Evolutionary conservation across 139 green algal species (phyloP).

Genomic region (Chara braunii): DNA sequence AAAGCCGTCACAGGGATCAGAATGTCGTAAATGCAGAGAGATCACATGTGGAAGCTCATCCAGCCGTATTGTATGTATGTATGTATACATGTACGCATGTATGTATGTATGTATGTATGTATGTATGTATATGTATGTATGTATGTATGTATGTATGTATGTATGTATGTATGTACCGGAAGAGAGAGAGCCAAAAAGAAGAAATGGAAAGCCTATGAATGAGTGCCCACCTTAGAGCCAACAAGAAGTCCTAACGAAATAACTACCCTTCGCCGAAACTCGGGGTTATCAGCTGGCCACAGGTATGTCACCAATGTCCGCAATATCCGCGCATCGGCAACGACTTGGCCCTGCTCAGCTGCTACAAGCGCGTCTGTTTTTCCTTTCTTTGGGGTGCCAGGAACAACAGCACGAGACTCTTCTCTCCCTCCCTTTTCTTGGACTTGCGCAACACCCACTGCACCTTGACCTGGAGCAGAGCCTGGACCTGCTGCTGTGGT

Average conservation of each 20-base stretch:
- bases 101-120: not conserved
- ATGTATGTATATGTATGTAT: not conserved
- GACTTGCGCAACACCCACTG: not conserved
- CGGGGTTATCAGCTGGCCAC: constrained; percentile 33
- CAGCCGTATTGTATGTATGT: not conserved
- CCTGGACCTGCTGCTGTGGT: not conserved
- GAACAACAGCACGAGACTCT: not conserved
- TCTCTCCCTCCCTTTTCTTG: not conserved
- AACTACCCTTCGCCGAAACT: constrained; percentile 13
- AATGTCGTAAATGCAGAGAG: not conserved
- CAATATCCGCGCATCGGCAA: constrained; percentile 29
- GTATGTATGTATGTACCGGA: not conserved
- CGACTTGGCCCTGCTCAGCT: constrained; percentile 8
- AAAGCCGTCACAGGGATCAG: too few relatives aligned
- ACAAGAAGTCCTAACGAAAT: constrained; percentile 23
- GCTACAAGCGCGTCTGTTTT: not conserved
- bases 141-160: not conserved
- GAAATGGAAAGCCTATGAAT: not conserved
- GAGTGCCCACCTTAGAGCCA: constrained; percentile 26
- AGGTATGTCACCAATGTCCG: constrained; percentile 15
- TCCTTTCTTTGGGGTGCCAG: too few relatives aligned
- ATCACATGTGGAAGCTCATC: not conserved
- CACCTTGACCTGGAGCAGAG: not conserved
- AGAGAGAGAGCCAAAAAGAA: not conserved
- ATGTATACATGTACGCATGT: not conserved